phyloP scores from a whole-genome alignment of 108 stramenopile genomes.

The Cylindrotheca fusiformis region DNA sequence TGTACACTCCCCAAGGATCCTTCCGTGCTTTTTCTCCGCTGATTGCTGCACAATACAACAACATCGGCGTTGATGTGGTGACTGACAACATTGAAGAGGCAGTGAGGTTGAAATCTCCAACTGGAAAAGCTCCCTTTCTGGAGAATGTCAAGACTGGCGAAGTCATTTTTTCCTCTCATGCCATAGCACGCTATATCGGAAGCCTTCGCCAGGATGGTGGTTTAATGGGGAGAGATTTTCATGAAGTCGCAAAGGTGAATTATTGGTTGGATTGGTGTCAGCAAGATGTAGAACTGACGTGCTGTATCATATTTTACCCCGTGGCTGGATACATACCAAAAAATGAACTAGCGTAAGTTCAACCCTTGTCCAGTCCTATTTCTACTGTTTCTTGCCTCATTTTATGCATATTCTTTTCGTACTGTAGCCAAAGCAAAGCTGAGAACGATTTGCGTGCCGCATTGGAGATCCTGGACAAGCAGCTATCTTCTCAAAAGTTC shows the following conservation, averaged over 20 bases:
- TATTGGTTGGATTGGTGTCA: conserved; percentile 86
- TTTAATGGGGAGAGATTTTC: conserved; percentile 68
- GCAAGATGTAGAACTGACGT: conserved; percentile 90
- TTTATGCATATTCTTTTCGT: conserved; percentile 4
- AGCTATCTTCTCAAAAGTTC: conserved; percentile 27
- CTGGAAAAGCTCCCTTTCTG: conserved; percentile 87
- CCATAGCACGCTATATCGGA: conserved; percentile 87
- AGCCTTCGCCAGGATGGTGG: conserved; percentile 73
- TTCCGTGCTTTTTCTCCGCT: conserved; percentile 91
- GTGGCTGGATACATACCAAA: conserved; percentile 85
- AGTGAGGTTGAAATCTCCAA: conserved; percentile 73
- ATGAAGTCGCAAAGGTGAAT: conserved; percentile 60
- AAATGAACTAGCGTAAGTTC: conserved; percentile 44
- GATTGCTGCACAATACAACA: conserved; percentile 91
- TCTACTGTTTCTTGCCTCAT: neutral
- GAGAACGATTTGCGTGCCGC: conserved; percentile 63
- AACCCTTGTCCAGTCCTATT: neutral
- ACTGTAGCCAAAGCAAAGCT: conserved; percentile 57
- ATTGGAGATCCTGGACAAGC: conserved; percentile 60
- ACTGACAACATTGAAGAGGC: conserved; percentile 55
- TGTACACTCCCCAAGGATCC: conserved; percentile 69
- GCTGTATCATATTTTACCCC: conserved; percentile 86
- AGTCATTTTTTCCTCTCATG: conserved; percentile 71
- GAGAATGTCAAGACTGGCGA: conserved; percentile 64
- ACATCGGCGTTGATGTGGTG: conserved; percentile 56